Evolutionary conservation across 2,329 filamentous ascomycete genomes (phyloP), one percentile per base, ranked within the genome.

Genomic region (Epichloe coenophiala): DNA sequence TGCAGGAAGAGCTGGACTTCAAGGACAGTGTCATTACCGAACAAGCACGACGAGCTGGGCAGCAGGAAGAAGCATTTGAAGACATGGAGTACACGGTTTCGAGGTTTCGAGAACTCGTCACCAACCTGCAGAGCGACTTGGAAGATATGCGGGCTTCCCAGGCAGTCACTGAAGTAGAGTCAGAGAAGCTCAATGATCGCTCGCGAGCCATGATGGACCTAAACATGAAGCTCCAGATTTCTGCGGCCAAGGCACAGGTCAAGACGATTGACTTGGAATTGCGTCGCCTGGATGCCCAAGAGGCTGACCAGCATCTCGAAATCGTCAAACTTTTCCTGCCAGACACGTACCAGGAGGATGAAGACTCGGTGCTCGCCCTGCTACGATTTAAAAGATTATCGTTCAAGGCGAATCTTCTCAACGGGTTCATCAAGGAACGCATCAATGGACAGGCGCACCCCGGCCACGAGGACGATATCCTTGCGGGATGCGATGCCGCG

Each of bases 141-240:
- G 87, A 95, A 59, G 90, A 97, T 61, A 91, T 96, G 77, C 81
- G 88, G 53, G 87, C 90, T 12, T 94, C 89, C 4, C 88, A 94
- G 60, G 88, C 90, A 43, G 86, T 97, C 58, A 94, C 89, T 1
- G 93, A 97, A 65, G 84, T 84, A 15, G 90, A 97, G 65, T 89
- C 91, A 1, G 89, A 90, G 63, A 88, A 97, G 65, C 79, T 97
- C 50, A 90, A 84, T 56, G 86, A 80, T 59, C 85, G 88, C 55
- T 95, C 91, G 43, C 81, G 89, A 55, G 89, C 91, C 49, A 95
- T 98, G 84, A 86, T 95, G 80, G 91, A 98, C 61, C 77, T 98
- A 44, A 97, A 97, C 66, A 80, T 91, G 77, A 94, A 95, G 68
- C 77, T 98, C 42, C 91, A 95, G 62, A 79, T 86, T 51, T 94